These are phyloP conservation scores for Barbatosphaeria neglecta DNA, from an alignment of 495 filamentous ascomycete species.

Conservation along the genomic window DNA sequence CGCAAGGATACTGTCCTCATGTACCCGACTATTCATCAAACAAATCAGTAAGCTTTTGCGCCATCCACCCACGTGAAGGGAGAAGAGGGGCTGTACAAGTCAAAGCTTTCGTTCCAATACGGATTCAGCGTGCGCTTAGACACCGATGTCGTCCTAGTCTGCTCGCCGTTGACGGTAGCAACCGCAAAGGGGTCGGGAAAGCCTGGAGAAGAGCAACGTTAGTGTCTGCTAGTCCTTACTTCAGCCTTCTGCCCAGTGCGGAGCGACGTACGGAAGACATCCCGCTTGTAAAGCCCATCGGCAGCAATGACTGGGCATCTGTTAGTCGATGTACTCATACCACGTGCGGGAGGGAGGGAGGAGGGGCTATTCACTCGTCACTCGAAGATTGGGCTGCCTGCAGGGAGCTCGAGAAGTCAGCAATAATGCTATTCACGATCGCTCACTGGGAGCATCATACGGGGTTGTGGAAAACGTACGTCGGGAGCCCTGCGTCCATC, in stretches of 20 bases:
- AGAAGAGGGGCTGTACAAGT: constrained; percentile 56
- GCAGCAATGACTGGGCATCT: constrained; percentile 75
- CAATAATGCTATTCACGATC: constrained; percentile 1
- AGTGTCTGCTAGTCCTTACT: constrained; percentile 8
- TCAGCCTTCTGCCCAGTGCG: too few relatives aligned
- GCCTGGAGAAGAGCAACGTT: constrained; percentile 42
- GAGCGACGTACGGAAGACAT: constrained; percentile 79
- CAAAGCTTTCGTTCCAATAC: constrained; percentile 98
- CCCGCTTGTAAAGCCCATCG: constrained; percentile 94
- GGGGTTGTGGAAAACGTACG: constrained; percentile 11
- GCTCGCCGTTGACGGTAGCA: constrained; percentile 89
- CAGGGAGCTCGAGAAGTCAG: constrained; percentile 6
- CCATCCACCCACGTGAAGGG: constrained; percentile 1
- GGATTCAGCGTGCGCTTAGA: constrained; percentile 96
- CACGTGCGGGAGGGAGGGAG: neutral
- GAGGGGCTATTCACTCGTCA: constrained; percentile 47
- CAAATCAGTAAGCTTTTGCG: constrained; percentile 7
- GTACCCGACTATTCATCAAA: constrained; percentile 54
- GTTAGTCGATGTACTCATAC: constrained; percentile 6
- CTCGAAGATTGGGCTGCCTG: constrained; percentile 51
- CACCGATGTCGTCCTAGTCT: constrained; percentile 88
- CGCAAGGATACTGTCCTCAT: constrained; percentile 89
- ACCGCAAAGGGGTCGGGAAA: constrained; percentile 98
- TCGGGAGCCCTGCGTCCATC: constrained; percentile 17
- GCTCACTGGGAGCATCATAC: neutral